Base-by-base conservation (phyloP, 108 stramenopile genomes). In the Skeletonema grethae region DNA sequence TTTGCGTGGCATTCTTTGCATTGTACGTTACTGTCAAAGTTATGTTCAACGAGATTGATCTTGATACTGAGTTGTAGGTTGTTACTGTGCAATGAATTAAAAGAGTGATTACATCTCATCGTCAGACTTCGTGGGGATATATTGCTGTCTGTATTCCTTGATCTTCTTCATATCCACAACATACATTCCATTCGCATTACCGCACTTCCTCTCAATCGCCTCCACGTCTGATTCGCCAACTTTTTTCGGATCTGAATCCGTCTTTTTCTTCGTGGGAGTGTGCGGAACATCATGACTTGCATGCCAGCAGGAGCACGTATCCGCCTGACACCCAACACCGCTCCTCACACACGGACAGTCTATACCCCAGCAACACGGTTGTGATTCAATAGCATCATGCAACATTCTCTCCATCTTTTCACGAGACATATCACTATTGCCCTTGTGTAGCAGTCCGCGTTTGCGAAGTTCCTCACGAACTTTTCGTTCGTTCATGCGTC, bases 251-350 rank as follows among this genome's bases (percentile, higher is more conserved):
- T 50, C 66, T 45, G 61, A 53, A 45, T 71, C 61, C 13, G 64
- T 50, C 59, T 38, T 43, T 25, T 18, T 36, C 60, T 18, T 36
- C 57, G 31, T 56, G 56, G 32, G 28, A 36, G 59, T 38, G 41
- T 72, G 80, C 24, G 60, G 73, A 35, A 67, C 65, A 28, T 86
- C 85, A 87, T 91, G 93, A 31, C 84, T 82, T 10, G 82, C 80
- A 68, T 88, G 84, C 90, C 93, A 91, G 74, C 93, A 95, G 7
- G 80, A 80, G 65, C 93, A 95, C 15, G 87, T 87, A 72, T 95
- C 93, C 3, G 88, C 83, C 80, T 95, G 93, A 69, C 93, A 95
- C n/a, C 82, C 85, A 46, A 95, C 83, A 10, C 91, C 91, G 59
- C 85, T 86, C 39, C 74, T 73, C 18, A 81, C 61, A 65, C 93